Conservation (phyloP, 2,329 filamentous ascomycete genomes). For the Alternaria dauci region DNA sequence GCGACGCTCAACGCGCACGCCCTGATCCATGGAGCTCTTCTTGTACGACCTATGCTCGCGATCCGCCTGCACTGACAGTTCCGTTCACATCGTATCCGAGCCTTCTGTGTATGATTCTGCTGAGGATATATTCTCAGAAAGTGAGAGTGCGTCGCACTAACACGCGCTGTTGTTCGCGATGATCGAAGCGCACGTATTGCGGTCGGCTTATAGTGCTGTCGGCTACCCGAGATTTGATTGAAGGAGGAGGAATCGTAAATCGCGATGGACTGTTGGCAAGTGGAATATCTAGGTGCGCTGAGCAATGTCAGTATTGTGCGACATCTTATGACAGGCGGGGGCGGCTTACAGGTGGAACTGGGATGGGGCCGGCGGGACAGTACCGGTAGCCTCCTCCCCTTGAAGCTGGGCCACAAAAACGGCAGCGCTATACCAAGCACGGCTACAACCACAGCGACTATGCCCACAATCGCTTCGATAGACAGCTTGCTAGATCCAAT, state of each 20-base stretch:
- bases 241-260: neutral
- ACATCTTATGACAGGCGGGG: no score
- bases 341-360: neutral
- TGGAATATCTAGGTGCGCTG: neutral
- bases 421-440: neutral
- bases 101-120: no score
- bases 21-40: no score
- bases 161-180: neutral
- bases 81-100: no score
- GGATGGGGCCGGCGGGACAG: neutral
- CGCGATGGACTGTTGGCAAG: neutral
- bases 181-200: neutral
- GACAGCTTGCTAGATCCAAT: neutral
- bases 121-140: neutral
- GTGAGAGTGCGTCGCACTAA: neutral
- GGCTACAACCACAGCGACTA: neutral
- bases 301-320: neutral
- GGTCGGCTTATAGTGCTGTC: neutral
- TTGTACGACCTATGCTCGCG: no score
- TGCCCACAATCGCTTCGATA: neutral
- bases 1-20: no score
- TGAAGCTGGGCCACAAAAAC: neutral
- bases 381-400: neutral
- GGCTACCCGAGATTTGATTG: neutral
- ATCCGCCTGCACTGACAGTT: no score